Evolutionary conservation across 345 rosid species (phyloP), one percentile per base, ranked within the genome.

Genomic region (Laguncularia racemosa): DNA sequence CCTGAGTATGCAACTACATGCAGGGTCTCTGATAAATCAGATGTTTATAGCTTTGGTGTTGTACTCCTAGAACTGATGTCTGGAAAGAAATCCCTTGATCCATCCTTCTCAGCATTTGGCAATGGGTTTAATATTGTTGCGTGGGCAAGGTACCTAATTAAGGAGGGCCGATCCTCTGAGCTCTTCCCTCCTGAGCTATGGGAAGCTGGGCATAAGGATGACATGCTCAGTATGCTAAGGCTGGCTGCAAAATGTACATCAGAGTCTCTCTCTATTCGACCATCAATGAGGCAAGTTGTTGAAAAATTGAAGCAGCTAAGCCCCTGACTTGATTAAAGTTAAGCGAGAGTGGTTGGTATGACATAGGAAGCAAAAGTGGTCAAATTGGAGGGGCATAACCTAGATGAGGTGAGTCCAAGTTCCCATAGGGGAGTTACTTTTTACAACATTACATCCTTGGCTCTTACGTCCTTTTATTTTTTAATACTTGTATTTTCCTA

Each of bases 1-100:
- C 90, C 90, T 16, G 90, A 84, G 57, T 84, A 84, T 67, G 90
- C 86, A 48, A 81, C 83, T 26, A 84, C 90, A 4, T 81, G 90
- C 67, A 64, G 90, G 73, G 90, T 84, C 23, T 84, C 86, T 8
- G 81, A 84, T 53, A 84, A 81, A 71, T 80, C 90, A 21, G 90
- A 84, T 78, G 90, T 84, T 54, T 84, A 84, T 43, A 84, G 90
- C 69, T 84, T 81, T 55, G 90, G 90, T 1, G 73, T 81, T 20
- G 90, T 81, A 18, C 55, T 84, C 52, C 57, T 84, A 51, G 91
- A 84, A 60, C 48, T 84, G 62, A 46, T 84, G 69, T 84, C 91
- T 1, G 84, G 91, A 58, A 84, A 84, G 66, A 81, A 60, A 54
- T 81, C 86, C 15, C 81, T 84, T 23, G 91, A 84, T 73, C 86